Conservation (phyloP, 176 grass and related monocot genomes). For the Carex myosuroides region DNA sequence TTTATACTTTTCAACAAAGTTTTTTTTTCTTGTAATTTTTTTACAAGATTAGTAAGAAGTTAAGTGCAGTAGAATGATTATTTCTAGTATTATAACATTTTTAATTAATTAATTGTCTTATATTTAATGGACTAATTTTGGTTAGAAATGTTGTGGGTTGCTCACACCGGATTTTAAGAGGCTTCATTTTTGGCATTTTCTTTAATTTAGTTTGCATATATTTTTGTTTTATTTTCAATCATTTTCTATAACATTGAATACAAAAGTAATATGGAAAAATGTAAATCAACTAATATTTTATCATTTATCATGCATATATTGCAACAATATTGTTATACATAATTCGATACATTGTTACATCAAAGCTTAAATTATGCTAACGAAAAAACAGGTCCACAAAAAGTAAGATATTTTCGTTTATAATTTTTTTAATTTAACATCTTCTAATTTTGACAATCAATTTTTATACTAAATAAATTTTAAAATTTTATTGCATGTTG, state of each 20-base stretch:
- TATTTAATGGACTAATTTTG: background rate
- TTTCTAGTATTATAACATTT: no score
- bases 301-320: no score
- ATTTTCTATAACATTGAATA: background rate
- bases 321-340: no score
- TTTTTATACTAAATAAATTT: no score
- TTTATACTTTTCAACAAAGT: no score
- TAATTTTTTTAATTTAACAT: no score
- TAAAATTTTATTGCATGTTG: no score
- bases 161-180: background rate
- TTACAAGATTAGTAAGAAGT: background rate
- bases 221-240: background rate
- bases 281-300: background rate
- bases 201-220: background rate
- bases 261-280: background rate
- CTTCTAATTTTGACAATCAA: no score
- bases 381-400: no score
- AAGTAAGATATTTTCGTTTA: no score
- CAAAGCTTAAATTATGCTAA: no score
- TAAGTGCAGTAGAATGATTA: background rate
- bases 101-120: background rate
- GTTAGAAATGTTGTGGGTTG: background rate
- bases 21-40: background rate
- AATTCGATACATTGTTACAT: no score
- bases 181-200: background rate